Conservation (phyloP, 306 rosid genomes). For the cucumber (Cucumis sativus) region DNA sequence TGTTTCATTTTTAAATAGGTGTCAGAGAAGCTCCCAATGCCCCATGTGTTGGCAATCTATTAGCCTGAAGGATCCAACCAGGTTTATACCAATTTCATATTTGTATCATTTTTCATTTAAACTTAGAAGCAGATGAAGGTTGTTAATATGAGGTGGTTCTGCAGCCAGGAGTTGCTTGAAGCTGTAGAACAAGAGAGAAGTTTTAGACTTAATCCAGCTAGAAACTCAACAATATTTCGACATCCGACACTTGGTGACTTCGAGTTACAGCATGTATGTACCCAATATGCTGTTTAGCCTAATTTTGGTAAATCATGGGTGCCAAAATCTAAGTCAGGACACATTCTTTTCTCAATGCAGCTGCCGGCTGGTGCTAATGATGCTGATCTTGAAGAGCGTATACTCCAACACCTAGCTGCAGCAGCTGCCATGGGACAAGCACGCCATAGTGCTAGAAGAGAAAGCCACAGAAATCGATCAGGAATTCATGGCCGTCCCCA, state of each 20-base stretch:
- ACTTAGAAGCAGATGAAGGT: not conserved
- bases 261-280: slow-evolving; percentile 82
- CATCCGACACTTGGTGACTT: slow-evolving; percentile 96
- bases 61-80: slow-evolving; percentile 86
- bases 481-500: slow-evolving; percentile 87
- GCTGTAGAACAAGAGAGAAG: slow-evolving; percentile 83
- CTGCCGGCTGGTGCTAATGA: slow-evolving; percentile 85
- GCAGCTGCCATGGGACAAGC: slow-evolving; percentile 99
- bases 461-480: slow-evolving; percentile 74
- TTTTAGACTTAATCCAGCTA: slow-evolving; percentile 56
- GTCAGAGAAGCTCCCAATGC: slow-evolving; percentile 96
- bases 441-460: slow-evolving; percentile 87
- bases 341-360: slow-evolving; percentile 29
- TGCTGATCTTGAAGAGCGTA: slow-evolving; percentile 93
- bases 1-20: slow-evolving; percentile 39
- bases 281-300: slow-evolving; percentile 7
- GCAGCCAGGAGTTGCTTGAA: slow-evolving; percentile 91
- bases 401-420: slow-evolving; percentile 94
- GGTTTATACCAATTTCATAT: slow-evolving; percentile 28
- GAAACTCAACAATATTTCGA: slow-evolving; percentile 84
- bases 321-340: not conserved
- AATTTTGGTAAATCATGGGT: not conserved
- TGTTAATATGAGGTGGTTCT: slow-evolving; percentile 10
- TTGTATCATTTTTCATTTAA: slow-evolving; percentile 4
- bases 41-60: slow-evolving; percentile 98